These are phyloP conservation scores for Boletus fagicola DNA, from an alignment of 768 basidiomycete genomes.

Conservation along the genomic window DNA sequence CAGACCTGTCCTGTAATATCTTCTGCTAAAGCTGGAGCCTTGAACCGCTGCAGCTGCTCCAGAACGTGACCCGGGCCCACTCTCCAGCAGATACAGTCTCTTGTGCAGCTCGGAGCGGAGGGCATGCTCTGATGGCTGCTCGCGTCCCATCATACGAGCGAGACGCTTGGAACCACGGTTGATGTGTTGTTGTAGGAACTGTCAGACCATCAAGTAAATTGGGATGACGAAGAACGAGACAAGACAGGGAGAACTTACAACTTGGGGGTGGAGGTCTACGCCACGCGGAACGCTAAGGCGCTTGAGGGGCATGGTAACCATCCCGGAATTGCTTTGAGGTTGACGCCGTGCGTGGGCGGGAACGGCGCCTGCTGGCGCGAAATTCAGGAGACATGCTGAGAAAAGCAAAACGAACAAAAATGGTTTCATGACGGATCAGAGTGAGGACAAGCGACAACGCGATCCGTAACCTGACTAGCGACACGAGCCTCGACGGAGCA, in stretches of 20 bases:
- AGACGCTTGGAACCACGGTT: constrained; percentile 64
- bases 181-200: constrained; percentile 70
- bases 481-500: background rate
- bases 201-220: background rate
- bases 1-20: constrained; percentile 8
- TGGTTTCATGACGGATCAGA: constrained; percentile 44
- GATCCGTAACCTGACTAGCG: constrained; percentile 15
- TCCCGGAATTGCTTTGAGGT: constrained; percentile 21
- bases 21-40: constrained; percentile 9
- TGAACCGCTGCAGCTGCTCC: background rate
- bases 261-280: constrained; percentile 39
- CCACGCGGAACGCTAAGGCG: constrained; percentile 31
- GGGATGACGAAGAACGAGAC: background rate
- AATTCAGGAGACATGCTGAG: constrained; percentile 49
- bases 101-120: constrained; percentile 46
- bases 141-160: constrained; percentile 65
- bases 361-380: constrained; percentile 34
- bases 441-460: background rate
- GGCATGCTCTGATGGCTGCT: constrained; percentile 46
- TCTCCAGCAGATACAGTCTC: constrained; percentile 40
- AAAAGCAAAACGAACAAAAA: constrained; percentile 51
- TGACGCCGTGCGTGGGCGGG: constrained; percentile 19
- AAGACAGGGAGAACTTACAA: constrained; percentile 35
- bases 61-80: constrained; percentile 19
- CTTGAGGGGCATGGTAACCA: constrained; percentile 44